Evolutionary conservation across 2,329 filamentous ascomycete genomes (phyloP), one percentile per base, ranked within the genome.

Genomic region (Pestalotiopsis sp.): DNA sequence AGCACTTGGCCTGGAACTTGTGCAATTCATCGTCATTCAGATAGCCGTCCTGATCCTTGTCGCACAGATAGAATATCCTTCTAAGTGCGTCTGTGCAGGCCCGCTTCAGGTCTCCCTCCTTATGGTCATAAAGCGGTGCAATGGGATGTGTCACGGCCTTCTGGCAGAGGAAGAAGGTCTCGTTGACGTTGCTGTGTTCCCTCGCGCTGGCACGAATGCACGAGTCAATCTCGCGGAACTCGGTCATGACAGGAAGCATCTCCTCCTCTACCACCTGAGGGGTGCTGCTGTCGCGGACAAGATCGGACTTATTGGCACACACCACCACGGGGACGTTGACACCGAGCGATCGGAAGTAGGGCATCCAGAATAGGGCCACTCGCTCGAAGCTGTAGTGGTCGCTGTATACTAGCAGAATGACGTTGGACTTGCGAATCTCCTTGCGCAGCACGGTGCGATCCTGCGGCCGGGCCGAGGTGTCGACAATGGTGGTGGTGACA

Each of bases 371-470:
- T 60, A 99, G 86, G 3, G 95, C 96, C 3, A 99, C 95, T 49
- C 96, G 88, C 79, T 99, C 96, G 83, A 98, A 99, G 86, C 95
- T 98, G 84, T 99, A 99, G 82, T 98, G 95, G 80, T 99, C 96
- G 73, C 95, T 95, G 81, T 99, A 99, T 67, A 99, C 95, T 58
- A 99, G 89, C 20, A 98, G 87, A 72, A 99, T 98, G 73, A 98
- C 95, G 79, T 98, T 99, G 77, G 92, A 96, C 80, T 98, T 98
- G 72, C 96, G 91, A 71, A 99, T 95, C 83, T 98, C 96, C 79
- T 96, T 96, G 70, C 95, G 92, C 69, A 99, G 86, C 20, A 91
- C 95, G 69, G 92, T 93, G 73, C 96, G 91, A 78, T 99, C 95
- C 80, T 98, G 95, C 0, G 96, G 96, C 11, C 97, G 89, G 49